Evolutionary conservation across 1,284 basidiomycete species (phyloP).

Genomic region (Malassezia caprae): DNA sequence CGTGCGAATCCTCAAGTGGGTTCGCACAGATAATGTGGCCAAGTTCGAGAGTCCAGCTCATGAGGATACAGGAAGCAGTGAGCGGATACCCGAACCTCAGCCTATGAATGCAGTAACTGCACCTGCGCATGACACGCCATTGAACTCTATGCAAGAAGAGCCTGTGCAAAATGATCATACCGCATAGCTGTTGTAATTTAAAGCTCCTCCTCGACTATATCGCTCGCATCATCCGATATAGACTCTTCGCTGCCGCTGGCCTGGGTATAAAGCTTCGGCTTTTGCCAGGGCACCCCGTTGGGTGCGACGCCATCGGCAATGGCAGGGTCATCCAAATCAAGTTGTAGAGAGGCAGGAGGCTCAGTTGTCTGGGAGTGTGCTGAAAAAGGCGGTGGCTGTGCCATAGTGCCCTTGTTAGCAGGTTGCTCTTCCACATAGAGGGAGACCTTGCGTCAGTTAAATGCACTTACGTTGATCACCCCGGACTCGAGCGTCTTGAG

Average conservation of each 20-base stretch:
- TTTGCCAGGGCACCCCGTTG: background rate
- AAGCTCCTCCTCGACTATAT: background rate
- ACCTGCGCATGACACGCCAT: background rate
- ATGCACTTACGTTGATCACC: slow-evolving; percentile 7
- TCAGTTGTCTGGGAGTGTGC: background rate
- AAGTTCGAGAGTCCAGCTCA: background rate
- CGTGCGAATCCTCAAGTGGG: slow-evolving; percentile 15
- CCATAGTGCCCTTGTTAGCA: background rate
- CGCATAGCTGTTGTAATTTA: background rate
- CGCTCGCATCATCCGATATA: slow-evolving; percentile 14
- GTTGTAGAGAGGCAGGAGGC: slow-evolving; percentile 2
- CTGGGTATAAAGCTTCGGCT: slow-evolving; percentile 10
- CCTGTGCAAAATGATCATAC: background rate
- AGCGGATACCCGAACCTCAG: background rate
- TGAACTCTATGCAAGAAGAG: background rate
- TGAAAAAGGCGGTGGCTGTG: too few relatives aligned
- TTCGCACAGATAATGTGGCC: slow-evolving; percentile 2
- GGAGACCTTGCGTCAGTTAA: background rate
- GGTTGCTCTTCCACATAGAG: slow-evolving; percentile 9
- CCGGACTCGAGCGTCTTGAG: slow-evolving; percentile 13
- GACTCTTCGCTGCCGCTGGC: background rate
- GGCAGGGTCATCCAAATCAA: slow-evolving; percentile 14
- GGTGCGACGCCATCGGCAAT: slow-evolving; percentile 2
- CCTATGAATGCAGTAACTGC: background rate
- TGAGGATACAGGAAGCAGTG: background rate